Percentiles rank a stretch among this genome's conserved stretches.
These are phyloP conservation scores for Rhizophagus clarus DNA, from an alignment of 192 early-diverging fungal genomes.

Conservation along the genomic window DNA sequence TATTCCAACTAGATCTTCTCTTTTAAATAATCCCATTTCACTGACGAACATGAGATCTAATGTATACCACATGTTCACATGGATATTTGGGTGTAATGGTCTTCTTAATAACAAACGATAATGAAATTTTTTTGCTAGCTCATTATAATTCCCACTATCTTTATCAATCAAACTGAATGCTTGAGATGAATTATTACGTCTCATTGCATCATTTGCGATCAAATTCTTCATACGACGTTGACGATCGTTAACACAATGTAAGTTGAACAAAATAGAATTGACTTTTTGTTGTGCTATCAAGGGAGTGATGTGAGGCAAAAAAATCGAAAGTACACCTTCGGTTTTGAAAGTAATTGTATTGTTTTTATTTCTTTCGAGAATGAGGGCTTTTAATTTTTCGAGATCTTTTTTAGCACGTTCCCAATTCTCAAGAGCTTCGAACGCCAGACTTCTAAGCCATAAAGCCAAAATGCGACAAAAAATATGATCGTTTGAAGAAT, in stretches of 20 bases:
- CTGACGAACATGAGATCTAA: constrained; percentile 31
- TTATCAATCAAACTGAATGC: constrained; percentile 5
- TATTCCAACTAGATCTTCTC: constrained; percentile 11
- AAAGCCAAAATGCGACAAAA: constrained; percentile 8
- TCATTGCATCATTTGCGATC: neutral
- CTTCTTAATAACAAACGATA: constrained; percentile 20
- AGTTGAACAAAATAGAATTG: neutral
- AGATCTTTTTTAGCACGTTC: constrained; percentile 18
- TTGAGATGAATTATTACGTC: neutral
- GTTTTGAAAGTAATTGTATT: neutral
- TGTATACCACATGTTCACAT: constrained; percentile 31
- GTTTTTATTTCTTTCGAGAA: neutral
- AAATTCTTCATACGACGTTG: constrained; percentile 7
- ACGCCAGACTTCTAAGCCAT: constrained; percentile 30
- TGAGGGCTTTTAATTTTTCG: neutral
- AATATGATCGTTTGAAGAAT: neutral
- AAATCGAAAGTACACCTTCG: neutral
- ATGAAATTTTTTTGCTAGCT: constrained; percentile 21
- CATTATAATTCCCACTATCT: neutral
- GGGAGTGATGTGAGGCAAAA: constrained; percentile 18
- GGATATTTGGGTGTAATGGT: constrained; percentile 27
- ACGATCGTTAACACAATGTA: constrained; percentile 23
- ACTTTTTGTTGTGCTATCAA: neutral
- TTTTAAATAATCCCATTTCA: constrained; percentile 30
- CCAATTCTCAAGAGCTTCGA: constrained; percentile 21